These are phyloP conservation scores for Galerina marginata DNA, from an alignment of 768 basidiomycete genomes.

Conservation along the genomic window DNA sequence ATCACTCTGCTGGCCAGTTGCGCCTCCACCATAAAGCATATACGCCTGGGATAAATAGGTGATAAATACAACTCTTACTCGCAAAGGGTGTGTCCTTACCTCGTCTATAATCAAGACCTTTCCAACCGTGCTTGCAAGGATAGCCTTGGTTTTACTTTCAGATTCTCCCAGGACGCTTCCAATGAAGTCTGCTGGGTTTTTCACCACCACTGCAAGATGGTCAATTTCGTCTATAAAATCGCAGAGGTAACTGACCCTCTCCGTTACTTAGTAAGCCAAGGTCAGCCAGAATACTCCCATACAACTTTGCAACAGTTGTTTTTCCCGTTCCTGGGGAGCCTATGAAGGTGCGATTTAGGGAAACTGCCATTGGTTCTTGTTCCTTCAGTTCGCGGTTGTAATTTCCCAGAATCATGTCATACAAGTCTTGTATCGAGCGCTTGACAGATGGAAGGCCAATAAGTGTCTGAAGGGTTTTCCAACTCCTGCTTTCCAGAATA, in stretches of 20 bases:
- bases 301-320: constrained; percentile 70
- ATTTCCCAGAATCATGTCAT: constrained; percentile 54
- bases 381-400: constrained; percentile 66
- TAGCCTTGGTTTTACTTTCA: constrained; percentile 67
- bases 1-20: constrained; percentile 35
- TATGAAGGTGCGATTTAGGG: constrained; percentile 69
- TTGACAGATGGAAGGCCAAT: constrained; percentile 67
- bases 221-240: neutral
- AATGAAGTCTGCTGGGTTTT: constrained; percentile 75
- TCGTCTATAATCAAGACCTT: constrained; percentile 78
- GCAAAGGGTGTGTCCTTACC: constrained; percentile 34
- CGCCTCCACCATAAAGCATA: constrained; percentile 61
- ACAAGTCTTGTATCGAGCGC: constrained; percentile 51
- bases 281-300: constrained; percentile 67
- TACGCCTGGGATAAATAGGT: constrained; percentile 55
- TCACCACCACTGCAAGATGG: constrained; percentile 55
- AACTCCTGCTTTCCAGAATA: constrained; percentile 49
- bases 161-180: constrained; percentile 63
- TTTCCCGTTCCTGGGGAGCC: constrained; percentile 77
- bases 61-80: neutral
- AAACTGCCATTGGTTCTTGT: constrained; percentile 53
- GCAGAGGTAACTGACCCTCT: constrained; percentile 52
- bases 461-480: constrained; percentile 55
- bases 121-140: constrained; percentile 60
- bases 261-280: constrained; percentile 72